Evolutionary conservation across 441 rosid species (phyloP).

Genomic region (Eruca vesicaria): DNA sequence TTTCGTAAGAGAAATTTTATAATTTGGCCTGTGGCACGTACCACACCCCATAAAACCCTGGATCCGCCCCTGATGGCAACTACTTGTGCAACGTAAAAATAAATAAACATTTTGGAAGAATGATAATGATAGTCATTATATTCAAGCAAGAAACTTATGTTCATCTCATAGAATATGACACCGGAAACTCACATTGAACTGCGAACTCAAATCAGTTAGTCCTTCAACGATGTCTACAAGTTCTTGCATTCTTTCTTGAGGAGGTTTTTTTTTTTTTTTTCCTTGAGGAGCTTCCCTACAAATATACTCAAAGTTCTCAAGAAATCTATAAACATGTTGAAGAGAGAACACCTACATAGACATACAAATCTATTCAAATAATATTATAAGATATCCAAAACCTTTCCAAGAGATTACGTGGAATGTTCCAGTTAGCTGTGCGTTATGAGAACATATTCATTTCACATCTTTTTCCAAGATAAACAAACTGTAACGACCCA

Average conservation of each 20-base stretch:
- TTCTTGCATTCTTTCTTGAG: slow-evolving; percentile 90
- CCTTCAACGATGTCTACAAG: slow-evolving; percentile 85
- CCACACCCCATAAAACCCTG: no score
- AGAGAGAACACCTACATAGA: slow-evolving; percentile 68
- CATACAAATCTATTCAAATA: background rate
- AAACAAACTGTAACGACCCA: background rate
- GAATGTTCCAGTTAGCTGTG: background rate
- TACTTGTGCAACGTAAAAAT: background rate
- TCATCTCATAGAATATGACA: background rate
- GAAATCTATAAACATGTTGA: slow-evolving; percentile 90
- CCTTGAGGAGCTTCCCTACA: no score
- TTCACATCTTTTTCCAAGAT: background rate
- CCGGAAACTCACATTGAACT: slow-evolving; percentile 55
- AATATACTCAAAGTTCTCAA: slow-evolving; percentile 65
- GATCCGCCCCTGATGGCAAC: background rate
- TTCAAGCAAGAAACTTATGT: background rate
- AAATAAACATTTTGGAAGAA: background rate
- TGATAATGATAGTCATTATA: background rate
- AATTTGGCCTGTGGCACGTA: no score
- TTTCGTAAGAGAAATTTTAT: no score
- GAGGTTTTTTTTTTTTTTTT: no score
- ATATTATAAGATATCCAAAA: background rate
- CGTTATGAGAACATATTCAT: background rate
- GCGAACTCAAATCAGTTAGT: slow-evolving; percentile 87
- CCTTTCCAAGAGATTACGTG: background rate